Evolutionary conservation across 2,329 filamentous ascomycete genomes (phyloP), one percentile per base, ranked within the genome.

Genomic region (Fusarium redolens): DNA sequence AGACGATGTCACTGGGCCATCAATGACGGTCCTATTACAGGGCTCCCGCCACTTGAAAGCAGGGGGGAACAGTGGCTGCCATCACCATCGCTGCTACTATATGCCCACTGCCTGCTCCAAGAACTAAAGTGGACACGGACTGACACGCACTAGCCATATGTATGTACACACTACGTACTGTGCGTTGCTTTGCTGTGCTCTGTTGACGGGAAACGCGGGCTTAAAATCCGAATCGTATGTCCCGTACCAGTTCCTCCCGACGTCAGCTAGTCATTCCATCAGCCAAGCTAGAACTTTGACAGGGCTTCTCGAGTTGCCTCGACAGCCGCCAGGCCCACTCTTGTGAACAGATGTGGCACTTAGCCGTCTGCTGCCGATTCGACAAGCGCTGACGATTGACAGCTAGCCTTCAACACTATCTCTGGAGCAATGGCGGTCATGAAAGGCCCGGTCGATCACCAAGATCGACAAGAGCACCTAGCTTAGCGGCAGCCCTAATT

Each of bases 201-300:
- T 20, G 22, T 54, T 33, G 44, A 61, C 41, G 41, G 51, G 45
- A 64, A 51, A 45, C 28, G 33, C 45, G 28, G 48, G 48, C 58
- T 57, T 50, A 14, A 51, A 40, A 45, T 50, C 28, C 52, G 51
- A 40, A 64, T 56, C 44, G 30, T 50, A 22, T 50, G 47, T 30
- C 33, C 13, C 47, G 50, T 66, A 58, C 44, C 60, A 50, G 54
- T 50, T 60, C 38, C 60, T 50, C 41, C 40, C 47, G 28, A 35
- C 33, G 37, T 12, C 43, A 51, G 38, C 40, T 69, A 61, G 40
- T 56, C 47, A 70, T 65, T 45, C 69, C 67, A 70, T 56, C 65
- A 65, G 58, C 62, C 48, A 55, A 73, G 73, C 75, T 76, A 76
- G 75, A 77, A 77, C 63, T 62, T 67, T 75, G 69, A 70, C 72